Conservation (phyloP, 345 rosid species). For the Eucalyptus globulus region DNA sequence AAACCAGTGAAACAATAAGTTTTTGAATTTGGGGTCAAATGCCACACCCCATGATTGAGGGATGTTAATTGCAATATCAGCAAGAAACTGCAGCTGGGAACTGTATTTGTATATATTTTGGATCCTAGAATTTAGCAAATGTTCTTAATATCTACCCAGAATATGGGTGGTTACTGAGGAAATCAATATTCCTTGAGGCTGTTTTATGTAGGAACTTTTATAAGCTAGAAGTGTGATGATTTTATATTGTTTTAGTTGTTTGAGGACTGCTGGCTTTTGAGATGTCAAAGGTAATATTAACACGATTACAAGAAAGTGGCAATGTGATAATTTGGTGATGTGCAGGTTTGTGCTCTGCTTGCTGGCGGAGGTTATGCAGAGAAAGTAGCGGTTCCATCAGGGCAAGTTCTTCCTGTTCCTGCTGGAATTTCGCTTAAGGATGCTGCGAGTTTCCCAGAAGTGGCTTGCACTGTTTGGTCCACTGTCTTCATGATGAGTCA, state of each 20-base stretch:
- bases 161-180: neutral
- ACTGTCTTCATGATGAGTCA: slow-evolving; percentile 72
- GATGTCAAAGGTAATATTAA: neutral
- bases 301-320: neutral
- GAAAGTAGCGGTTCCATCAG: slow-evolving; percentile 67
- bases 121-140: neutral
- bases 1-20: neutral
- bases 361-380: slow-evolving; percentile 87
- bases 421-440: slow-evolving; percentile 48
- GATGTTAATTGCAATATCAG: neutral
- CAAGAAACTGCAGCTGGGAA: neutral
- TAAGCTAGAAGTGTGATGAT: neutral
- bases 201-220: neutral
- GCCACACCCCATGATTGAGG: neutral
- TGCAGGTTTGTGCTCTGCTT: slow-evolving; percentile 83
- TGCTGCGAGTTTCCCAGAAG: slow-evolving; percentile 73
- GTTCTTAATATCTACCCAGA: neutral
- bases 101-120: neutral
- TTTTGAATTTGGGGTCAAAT: neutral
- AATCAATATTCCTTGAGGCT: neutral
- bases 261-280: neutral
- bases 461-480: slow-evolving; percentile 90
- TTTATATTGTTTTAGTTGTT: neutral
- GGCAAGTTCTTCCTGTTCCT: slow-evolving; percentile 58
- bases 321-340: neutral